Percentiles rank a stretch among this genome's conserved stretches.
Conservation (phyloP, 495 filamentous ascomycete genomes). For the Terfezia boudieri region DNA sequence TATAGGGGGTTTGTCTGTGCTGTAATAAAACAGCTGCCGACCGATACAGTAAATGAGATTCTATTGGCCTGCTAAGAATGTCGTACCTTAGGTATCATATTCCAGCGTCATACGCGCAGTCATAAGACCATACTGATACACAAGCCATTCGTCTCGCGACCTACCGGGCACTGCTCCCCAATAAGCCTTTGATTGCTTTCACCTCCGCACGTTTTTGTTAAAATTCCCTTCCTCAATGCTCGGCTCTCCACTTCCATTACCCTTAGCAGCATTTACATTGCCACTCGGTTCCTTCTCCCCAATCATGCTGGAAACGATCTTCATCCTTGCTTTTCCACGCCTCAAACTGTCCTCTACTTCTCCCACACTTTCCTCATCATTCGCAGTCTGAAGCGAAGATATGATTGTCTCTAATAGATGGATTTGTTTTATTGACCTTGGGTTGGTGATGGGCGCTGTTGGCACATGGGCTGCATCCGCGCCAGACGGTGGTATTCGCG, state of each 20-base stretch:
- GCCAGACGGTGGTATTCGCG: slow-evolving; percentile 28
- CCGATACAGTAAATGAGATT: too few relatives aligned
- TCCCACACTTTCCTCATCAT: slow-evolving; percentile 17
- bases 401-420: slow-evolving; percentile 12
- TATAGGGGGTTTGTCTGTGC: too few relatives aligned
- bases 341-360: slow-evolving; percentile 18
- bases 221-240: slow-evolving; percentile 9
- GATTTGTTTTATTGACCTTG: slow-evolving; percentile 14
- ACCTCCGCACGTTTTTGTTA: slow-evolving; percentile 1
- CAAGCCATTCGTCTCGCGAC: too few relatives aligned
- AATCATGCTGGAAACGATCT: slow-evolving; percentile 15
- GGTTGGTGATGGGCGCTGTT: slow-evolving; percentile 9
- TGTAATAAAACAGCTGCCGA: too few relatives aligned
- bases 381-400: slow-evolving; percentile 16
- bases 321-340: slow-evolving; percentile 13
- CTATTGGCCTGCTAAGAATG: too few relatives aligned
- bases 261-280: neutral
- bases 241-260: neutral
- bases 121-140: too few relatives aligned
- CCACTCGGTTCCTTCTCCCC: slow-evolving; percentile 13
- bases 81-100: too few relatives aligned
- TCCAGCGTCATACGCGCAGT: too few relatives aligned
- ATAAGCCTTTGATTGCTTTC: too few relatives aligned
- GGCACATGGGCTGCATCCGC: slow-evolving; percentile 1
- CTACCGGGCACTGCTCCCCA: too few relatives aligned